Base-by-base conservation (phyloP, 1,139 yeast genomes). In the Pichia sp. region DNA sequence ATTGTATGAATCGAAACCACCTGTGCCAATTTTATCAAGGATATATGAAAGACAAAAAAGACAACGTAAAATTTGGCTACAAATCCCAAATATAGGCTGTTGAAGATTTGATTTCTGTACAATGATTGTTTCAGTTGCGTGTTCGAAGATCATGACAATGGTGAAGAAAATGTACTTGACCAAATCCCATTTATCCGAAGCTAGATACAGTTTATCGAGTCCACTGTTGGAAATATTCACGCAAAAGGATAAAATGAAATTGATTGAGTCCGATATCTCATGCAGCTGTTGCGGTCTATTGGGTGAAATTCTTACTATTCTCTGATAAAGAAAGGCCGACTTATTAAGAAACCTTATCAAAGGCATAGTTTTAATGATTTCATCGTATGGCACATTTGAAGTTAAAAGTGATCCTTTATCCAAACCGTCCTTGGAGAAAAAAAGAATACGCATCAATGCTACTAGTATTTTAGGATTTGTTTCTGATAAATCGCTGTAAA, bases 1-100 rank as follows among this genome's bases (percentile, higher is more conserved):
- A 60, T 83, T 83, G 64, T 81, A 85, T 21, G 80, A 74, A 49
- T 83, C 86, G 63, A 86, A 85, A 1, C 89, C 89, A 1, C 87
- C 85, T 41, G 79, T 76, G 0, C 95, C 93, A 18, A 85, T 75
- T 19, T 80, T 72, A 40, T 79, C 74, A 13, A 84, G 65, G 6
- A 85, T 72, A 59, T 79, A 83, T 55, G 83, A 77, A 48, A 81
- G 54, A 55, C 79, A 71, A 59, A 76, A 82, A n/a, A 85, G 68
- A 5, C 70, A 66, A 68, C 46, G 72, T 70, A 61, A 60, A 71
- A 59, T 41, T 54, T 55, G n/a, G 58, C 58, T 26, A 52, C 47
- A 5, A 44, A 44, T 39, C 12, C 36, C n/a, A 12, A 50, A 50
- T 4, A 42, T 22, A 34, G 25, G 10, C 49, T 58, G 37, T 41